phyloP scores from a whole-genome alignment of 371 early-diverging fungal species.

The Lichtheimia hyalospora region DNA sequence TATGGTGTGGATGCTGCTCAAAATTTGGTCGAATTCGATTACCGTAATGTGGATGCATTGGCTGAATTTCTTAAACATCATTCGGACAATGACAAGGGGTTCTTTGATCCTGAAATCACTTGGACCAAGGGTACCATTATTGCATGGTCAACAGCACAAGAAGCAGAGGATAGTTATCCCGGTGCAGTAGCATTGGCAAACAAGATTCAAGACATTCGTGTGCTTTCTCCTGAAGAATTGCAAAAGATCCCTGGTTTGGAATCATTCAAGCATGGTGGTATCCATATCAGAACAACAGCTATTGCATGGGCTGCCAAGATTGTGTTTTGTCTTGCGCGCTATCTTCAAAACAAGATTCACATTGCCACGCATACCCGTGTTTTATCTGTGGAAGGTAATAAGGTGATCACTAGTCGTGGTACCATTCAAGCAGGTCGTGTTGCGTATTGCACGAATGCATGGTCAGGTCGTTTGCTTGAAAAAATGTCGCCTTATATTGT shows the following conservation, averaged over 20 bases:
- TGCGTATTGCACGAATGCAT: slow-evolving; percentile 53
- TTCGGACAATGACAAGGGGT: slow-evolving; percentile 24
- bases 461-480: slow-evolving; percentile 33
- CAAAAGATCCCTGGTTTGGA: slow-evolving; percentile 18
- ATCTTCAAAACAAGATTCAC: slow-evolving; percentile 18
- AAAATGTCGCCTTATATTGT: slow-evolving; percentile 16
- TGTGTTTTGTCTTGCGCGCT: slow-evolving; percentile 35
- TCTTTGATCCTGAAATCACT: slow-evolving; percentile 37
- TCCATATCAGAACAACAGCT: slow-evolving; percentile 30
- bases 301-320: slow-evolving; percentile 47
- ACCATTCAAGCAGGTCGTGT: slow-evolving; percentile 29
- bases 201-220: slow-evolving; percentile 7
- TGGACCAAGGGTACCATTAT: slow-evolving; percentile 37
- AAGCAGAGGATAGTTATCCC: slow-evolving; percentile 18
- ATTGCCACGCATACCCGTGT: slow-evolving; percentile 19
- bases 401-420: slow-evolving; percentile 27
- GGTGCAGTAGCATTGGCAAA: slow-evolving; percentile 23
- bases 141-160: slow-evolving; percentile 26
- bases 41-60: slow-evolving; percentile 29
- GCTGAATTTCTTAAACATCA: slow-evolving; percentile 24
- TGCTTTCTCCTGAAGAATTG: slow-evolving; percentile 16
- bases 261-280: slow-evolving; percentile 27
- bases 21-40: slow-evolving; percentile 35
- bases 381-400: slow-evolving; percentile 11
- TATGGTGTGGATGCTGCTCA: slow-evolving; percentile 31